Percentiles rank a stretch among this genome's conserved stretches.
Evolutionary conservation across 2,329 filamentous ascomycete species (phyloP).

Genomic region (Monosporascus sp.): DNA sequence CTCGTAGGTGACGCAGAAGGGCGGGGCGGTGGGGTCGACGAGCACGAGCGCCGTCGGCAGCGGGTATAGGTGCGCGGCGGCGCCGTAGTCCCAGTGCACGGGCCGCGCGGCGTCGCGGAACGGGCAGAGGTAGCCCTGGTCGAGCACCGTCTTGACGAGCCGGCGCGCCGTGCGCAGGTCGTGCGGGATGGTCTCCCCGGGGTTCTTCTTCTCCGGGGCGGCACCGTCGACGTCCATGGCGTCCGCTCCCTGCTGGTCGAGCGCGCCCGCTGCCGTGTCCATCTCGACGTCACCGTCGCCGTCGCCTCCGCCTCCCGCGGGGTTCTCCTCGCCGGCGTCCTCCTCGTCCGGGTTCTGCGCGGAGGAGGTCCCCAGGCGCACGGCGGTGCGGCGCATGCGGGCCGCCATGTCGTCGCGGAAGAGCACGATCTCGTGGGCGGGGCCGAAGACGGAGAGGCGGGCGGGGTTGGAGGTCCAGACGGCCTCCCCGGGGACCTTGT

Average conservation of each 20-base stretch:
- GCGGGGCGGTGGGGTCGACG: conserved; percentile 72
- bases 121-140: conserved; percentile 83
- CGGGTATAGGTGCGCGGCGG: conserved; percentile 76
- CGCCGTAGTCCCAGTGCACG: conserved; percentile 83
- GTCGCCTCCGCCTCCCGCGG: conserved; percentile 11
- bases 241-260: conserved; percentile 19
- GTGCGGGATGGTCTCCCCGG: conserved; percentile 30
- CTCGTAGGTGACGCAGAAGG: conserved; percentile 88
- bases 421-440: conserved; percentile 79
- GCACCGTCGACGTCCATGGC: conserved; percentile 41
- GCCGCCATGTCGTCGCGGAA: conserved; percentile 83
- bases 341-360: conserved; percentile 14
- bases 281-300: conserved; percentile 31
- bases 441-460: conserved; percentile 77
- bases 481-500: conserved; percentile 44
- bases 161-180: conserved; percentile 61
- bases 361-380: conserved; percentile 57
- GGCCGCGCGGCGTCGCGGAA: conserved; percentile 78
- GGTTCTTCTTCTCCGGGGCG: conserved; percentile 9
- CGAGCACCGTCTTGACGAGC: conserved; percentile 84
- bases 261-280: conserved; percentile 11
- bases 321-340: conserved; percentile 30
- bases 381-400: conserved; percentile 69
- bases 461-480: conserved; percentile 88
- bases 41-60: conserved; percentile 79